phyloP scores from a whole-genome alignment of 2,329 filamentous ascomycete species.

The Acrocalymma vagum region DNA sequence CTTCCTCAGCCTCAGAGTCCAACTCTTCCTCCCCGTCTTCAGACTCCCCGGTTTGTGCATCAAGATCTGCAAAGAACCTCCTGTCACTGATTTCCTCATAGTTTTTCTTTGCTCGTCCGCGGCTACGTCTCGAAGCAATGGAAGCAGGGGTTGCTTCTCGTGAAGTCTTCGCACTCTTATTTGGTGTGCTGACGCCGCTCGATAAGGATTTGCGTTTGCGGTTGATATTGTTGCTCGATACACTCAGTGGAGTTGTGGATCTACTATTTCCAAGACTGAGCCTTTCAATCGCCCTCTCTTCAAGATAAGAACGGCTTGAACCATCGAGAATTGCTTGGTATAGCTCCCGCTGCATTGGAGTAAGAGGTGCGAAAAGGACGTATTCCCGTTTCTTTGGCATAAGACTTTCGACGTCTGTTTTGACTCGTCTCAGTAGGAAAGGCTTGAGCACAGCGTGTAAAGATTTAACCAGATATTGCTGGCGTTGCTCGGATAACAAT shows the following conservation, averaged over 20 bases:
- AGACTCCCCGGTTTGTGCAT: constrained; percentile 60
- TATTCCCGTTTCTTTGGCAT: constrained; percentile 98
- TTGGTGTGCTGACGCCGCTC: constrained; percentile 57
- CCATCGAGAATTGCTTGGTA: constrained; percentile 77
- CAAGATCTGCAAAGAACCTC: constrained; percentile 82
- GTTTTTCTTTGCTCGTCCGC: constrained; percentile 64
- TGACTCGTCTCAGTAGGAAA: constrained; percentile 85
- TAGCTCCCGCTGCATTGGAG: constrained; percentile 86
- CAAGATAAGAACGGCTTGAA: constrained; percentile 66
- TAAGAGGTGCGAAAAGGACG: constrained; percentile 91
- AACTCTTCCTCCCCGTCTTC: constrained; percentile 50
- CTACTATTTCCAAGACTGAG: constrained; percentile 58
- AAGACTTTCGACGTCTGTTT: constrained; percentile 89
- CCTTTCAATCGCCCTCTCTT: constrained; percentile 77
- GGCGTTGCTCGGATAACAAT: constrained; percentile 79
- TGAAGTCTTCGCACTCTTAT: constrained; percentile 80
- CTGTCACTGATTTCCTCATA: constrained; percentile 80
- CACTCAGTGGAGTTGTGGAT: constrained; percentile 58
- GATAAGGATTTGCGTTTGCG: constrained; percentile 65
- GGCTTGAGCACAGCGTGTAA: constrained; percentile 94
- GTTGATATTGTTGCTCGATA: constrained; percentile 54
- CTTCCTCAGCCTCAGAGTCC: constrained; percentile 63
- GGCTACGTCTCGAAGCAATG: constrained; percentile 59
- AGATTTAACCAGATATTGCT: constrained; percentile 81
- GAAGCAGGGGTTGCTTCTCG: constrained; percentile 76